phyloP scores from a whole-genome alignment of 2,329 filamentous ascomycete genomes.

The Teratosphaeria viscida region DNA sequence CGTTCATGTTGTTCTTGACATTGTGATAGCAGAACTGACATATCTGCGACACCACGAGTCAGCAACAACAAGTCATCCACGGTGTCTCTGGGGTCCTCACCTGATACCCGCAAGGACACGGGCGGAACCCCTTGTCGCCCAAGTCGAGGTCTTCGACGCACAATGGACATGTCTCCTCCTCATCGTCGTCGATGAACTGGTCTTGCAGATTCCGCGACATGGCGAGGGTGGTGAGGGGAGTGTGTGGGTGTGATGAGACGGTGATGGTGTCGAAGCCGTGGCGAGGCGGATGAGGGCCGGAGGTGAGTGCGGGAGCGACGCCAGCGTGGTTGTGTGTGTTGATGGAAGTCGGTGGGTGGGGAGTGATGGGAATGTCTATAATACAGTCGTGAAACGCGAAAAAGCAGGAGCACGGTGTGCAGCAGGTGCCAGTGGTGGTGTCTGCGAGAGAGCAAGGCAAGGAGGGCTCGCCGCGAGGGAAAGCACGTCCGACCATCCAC shows the following conservation, averaged over 20 bases:
- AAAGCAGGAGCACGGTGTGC: background rate
- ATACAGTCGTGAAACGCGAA: background rate
- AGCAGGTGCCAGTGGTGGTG: background rate
- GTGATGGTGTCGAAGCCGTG: background rate
- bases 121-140: slow-evolving; percentile 91
- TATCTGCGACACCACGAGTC: slow-evolving; percentile 50
- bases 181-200: slow-evolving; percentile 44
- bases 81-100: slow-evolving; percentile 40
- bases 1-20: slow-evolving; percentile 96
- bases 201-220: slow-evolving; percentile 42
- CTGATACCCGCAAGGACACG: slow-evolving; percentile 96
- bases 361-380: background rate
- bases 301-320: background rate
- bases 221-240: slow-evolving; percentile 12
- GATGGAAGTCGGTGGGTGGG: background rate
- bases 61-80: background rate
- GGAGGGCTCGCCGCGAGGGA: background rate
- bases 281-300: background rate
- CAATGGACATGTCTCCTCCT: slow-evolving; percentile 63
- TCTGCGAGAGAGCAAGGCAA: background rate
- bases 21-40: slow-evolving; percentile 99
- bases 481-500: background rate
- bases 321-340: background rate
- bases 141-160: slow-evolving; percentile 99
- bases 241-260: background rate